A percentile compares a stretch with the other conserved stretches of the same genome.
Evolutionary conservation across 192 early-diverging fungal species (phyloP).

Genomic region (Umbelopsis isabellina): DNA sequence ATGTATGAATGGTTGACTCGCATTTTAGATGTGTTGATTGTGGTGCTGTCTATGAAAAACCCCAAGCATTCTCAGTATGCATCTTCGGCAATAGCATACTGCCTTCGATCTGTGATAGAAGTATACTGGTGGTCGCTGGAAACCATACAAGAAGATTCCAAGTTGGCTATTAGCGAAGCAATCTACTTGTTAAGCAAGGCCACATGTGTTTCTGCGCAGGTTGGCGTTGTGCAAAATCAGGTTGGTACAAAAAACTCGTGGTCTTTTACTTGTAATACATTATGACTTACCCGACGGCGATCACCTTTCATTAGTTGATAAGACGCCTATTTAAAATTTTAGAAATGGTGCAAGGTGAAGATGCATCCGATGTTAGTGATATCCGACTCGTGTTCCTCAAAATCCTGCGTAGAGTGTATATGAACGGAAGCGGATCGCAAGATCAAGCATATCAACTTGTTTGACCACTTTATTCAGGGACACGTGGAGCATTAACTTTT

Average conservation of each 20-base stretch:
- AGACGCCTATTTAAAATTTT: neutral
- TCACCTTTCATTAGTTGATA: neutral
- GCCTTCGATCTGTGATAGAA: conserved; percentile 1
- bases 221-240: conserved; percentile 1
- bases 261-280: no score
- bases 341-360: neutral
- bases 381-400: neutral
- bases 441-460: neutral
- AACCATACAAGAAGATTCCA: neutral
- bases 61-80: neutral
- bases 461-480: conserved; percentile 4
- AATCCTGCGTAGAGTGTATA: conserved; percentile 1
- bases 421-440: neutral
- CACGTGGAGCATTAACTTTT: conserved; percentile 15
- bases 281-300: no score
- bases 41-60: conserved; percentile 28
- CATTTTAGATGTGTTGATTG: conserved; percentile 54
- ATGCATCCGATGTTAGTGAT: neutral
- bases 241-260: neutral
- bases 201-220: neutral
- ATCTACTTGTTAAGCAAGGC: neutral
- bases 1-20: conserved; percentile 45
- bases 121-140: neutral
- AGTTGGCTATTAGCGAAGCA: neutral
- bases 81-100: neutral